These are phyloP conservation scores for Chlamydomonas schloesseri DNA, from an alignment of 139 green algal genomes.

Conservation along the genomic window DNA sequence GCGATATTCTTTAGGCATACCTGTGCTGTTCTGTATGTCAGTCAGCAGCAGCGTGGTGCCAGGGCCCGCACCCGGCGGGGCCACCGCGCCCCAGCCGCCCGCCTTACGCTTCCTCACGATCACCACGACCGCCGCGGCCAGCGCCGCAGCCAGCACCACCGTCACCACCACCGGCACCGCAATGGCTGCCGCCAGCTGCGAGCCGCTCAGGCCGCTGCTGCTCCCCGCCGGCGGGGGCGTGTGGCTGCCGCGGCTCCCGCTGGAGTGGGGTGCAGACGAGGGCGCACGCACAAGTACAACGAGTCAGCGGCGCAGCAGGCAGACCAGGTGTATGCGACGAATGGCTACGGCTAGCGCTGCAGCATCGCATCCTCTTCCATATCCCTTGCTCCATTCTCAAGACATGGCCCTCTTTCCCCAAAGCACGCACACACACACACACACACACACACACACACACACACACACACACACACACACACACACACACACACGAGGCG, in stretches of 20 bases:
- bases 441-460: too few relatives aligned
- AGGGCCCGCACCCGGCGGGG: not conserved
- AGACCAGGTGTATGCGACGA: too few relatives aligned
- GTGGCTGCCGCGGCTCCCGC: not conserved
- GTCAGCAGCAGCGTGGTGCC: conserved; percentile 16
- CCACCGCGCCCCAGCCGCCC: not conserved
- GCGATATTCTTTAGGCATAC: too few relatives aligned
- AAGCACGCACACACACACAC: too few relatives aligned
- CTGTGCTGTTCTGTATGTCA: conserved; percentile 31
- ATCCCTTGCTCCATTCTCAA: too few relatives aligned
- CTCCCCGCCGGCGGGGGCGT: not conserved
- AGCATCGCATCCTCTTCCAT: too few relatives aligned
- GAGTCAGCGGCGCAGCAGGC: too few relatives aligned
- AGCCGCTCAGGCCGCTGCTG: not conserved
- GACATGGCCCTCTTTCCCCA: not conserved
- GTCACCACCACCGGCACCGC: not conserved
- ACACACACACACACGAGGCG: too few relatives aligned
- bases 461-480: too few relatives aligned
- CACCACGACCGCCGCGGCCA: not conserved
- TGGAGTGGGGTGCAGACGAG: not conserved
- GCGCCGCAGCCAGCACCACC: not conserved
- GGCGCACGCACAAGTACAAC: too few relatives aligned
- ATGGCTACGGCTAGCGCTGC: too few relatives aligned
- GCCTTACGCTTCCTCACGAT: too few relatives aligned
- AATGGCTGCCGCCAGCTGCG: not conserved